Evolutionary conservation across 805 yeast species (phyloP).

Genomic region (Wickerhamomyces kurtzmanii): DNA sequence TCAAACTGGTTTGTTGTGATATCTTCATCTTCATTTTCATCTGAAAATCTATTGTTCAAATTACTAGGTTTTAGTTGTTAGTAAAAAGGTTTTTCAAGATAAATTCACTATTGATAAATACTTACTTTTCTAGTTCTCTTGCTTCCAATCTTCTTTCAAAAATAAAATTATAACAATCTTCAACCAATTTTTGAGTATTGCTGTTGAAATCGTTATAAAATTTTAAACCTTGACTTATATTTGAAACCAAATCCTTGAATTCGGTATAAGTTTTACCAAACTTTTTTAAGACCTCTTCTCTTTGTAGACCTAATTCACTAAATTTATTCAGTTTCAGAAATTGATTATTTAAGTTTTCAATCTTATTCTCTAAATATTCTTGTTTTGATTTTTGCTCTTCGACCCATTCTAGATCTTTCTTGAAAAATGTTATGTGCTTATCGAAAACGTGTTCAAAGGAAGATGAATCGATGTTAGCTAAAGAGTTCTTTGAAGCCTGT

Average conservation of each 20-base stretch:
- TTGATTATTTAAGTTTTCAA: conserved; percentile 22
- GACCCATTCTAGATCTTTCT: conserved; percentile 37
- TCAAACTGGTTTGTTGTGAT: too few species aligned
- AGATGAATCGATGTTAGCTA: conserved; percentile 14
- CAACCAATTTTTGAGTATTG: conserved; percentile 32
- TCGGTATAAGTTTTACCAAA: conserved; percentile 23
- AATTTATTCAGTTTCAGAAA: conserved; percentile 13
- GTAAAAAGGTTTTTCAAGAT: background rate
- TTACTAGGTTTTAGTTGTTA: conserved; percentile 6
- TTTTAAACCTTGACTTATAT: conserved; percentile 56
- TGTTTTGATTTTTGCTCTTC: conserved; percentile 29
- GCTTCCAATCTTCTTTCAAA: conserved; percentile 42
- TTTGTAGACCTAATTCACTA: conserved; percentile 8
- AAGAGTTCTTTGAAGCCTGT: conserved; percentile 7
- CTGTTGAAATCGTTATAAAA: conserved; percentile 58
- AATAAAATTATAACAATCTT: conserved; percentile 43
- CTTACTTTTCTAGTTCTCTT: conserved; percentile 34
- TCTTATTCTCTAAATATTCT: conserved; percentile 24
- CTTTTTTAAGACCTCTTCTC: conserved; percentile 40
- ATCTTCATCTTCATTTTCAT: conserved; percentile 10
- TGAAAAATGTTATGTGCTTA: conserved; percentile 35
- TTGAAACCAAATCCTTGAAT: conserved; percentile 40
- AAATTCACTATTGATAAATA: conserved; percentile 1
- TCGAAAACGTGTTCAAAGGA: conserved; percentile 31
- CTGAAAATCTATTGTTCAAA: conserved; percentile 18